phyloP scores from a whole-genome alignment of 2,329 filamentous ascomycete species.

The Exophiala spinifera region DNA sequence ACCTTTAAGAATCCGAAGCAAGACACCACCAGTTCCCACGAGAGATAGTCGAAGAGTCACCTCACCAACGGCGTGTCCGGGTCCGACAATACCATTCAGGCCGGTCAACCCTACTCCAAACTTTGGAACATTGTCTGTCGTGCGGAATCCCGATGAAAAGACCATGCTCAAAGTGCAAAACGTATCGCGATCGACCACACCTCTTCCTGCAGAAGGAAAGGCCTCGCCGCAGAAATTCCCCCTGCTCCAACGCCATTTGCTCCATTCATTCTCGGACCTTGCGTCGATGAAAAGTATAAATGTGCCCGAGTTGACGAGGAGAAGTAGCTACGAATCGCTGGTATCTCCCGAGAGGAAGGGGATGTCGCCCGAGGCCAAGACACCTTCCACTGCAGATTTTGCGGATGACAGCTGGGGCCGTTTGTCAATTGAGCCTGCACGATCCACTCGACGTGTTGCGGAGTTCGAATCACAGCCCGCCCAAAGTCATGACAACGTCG shows the following conservation, averaged over 20 bases:
- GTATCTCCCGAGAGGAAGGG: background rate
- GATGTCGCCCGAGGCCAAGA: background rate
- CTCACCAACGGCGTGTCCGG: background rate
- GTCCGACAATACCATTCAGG: background rate
- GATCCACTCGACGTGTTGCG: background rate
- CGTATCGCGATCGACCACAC: background rate
- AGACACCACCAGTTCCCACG: background rate
- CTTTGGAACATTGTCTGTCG: background rate
- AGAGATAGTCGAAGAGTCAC: background rate
- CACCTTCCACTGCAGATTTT: background rate
- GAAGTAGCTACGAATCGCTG: background rate
- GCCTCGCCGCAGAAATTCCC: background rate
- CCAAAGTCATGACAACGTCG: background rate
- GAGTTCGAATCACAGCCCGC: too few relatives aligned
- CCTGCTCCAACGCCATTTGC: background rate
- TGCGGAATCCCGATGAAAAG: background rate
- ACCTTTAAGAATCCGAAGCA: too few relatives aligned
- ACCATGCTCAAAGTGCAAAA: slow-evolving; percentile 1
- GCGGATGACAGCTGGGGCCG: slow-evolving; percentile 1
- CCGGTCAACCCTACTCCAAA: background rate
- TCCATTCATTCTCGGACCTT: background rate
- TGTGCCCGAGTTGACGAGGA: background rate
- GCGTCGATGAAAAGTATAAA: background rate
- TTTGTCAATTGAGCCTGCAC: background rate
- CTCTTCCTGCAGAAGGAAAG: background rate